Evolutionary conservation across 768 basidiomycete genomes (phyloP).

Genomic region (Leucosporidium scottii): DNA sequence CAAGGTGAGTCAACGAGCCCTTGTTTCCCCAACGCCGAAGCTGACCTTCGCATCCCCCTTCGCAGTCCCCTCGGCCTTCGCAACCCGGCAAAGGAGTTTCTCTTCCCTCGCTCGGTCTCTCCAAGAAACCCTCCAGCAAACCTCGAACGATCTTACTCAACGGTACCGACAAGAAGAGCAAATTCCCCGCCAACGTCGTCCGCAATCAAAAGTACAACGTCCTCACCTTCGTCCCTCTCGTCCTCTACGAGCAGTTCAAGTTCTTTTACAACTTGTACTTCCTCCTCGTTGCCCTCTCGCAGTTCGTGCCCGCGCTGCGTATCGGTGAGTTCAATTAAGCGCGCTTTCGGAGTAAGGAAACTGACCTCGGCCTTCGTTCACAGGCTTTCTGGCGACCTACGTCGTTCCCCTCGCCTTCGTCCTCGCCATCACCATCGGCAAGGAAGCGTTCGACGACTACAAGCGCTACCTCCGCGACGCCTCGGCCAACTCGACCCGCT

Average conservation of each 20-base stretch:
- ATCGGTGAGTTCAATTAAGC: slow-evolving; percentile 58
- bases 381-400: slow-evolving; percentile 92
- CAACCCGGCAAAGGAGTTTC: background rate
- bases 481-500: slow-evolving; percentile 90
- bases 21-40: too few relatives aligned
- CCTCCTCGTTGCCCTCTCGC: slow-evolving; percentile 87
- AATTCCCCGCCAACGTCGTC: slow-evolving; percentile 72
- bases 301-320: slow-evolving; percentile 90
- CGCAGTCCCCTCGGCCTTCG: background rate
- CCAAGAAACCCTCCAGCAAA: slow-evolving; percentile 9
- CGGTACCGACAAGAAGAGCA: slow-evolving; percentile 12
- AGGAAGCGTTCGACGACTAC: slow-evolving; percentile 98
- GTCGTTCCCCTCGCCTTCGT: slow-evolving; percentile 95
- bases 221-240: slow-evolving; percentile 92
- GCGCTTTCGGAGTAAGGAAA: background rate
- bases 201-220: slow-evolving; percentile 98
- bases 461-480: slow-evolving; percentile 83
- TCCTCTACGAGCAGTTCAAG: slow-evolving; percentile 99
- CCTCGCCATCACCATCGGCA: slow-evolving; percentile 89
- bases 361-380: background rate
- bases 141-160: slow-evolving; percentile 33
- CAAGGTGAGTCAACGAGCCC: slow-evolving; percentile 9
- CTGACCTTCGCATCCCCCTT: too few relatives aligned
- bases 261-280: slow-evolving; percentile 99
- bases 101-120: background rate